Base-by-base conservation (phyloP, 2,329 filamentous ascomycete species). In the Fusarium begoniae region DNA sequence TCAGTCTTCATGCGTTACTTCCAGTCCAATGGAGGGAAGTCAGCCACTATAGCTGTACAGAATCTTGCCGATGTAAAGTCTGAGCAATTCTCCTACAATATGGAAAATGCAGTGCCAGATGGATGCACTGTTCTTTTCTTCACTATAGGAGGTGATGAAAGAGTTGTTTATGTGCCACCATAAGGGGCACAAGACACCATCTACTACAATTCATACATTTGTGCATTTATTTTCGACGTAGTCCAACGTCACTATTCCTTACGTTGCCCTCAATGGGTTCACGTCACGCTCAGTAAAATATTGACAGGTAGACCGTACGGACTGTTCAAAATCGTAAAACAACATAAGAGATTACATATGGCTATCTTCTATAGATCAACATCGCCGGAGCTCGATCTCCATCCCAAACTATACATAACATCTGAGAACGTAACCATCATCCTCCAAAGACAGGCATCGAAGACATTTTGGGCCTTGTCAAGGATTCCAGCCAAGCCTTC, bases 361-460 rank as follows among this genome's bases (percentile, higher is more conserved):
- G 20, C 18, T 13, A 14, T 22, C 15, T 12, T 41, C 22, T 59
- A 66, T 15, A 70, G 59, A 24, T 65, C 66, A 12, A 48, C 26
- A 44, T 26, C 47, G 3, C 32, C 41, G 7, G 63, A 48, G 2
- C 22, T 24, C 0, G 53, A 70, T 2, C 26, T 24, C n/a, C 30
- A 45, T 14, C 66, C 66, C n/a, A 63, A 24, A 8, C 28, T 30
- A 18, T 54, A 58, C n/a, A 40, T 48, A 14, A 54, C 9, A 26
- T 70, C 43, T 5, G 40, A 65, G 11, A 66, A 35, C 3, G 38
- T 14, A 28, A 70, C 59, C 66, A 70, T 66, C 4, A 50, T 20
- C 4, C 15, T 65, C 59, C 59, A 70, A 8, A 70, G 53, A 50
- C 66, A 65, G 0, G 48, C 15, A 24, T 70, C 67, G 4, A 70